Conservation (phyloP, 495 filamentous ascomycete species). For the Umbilicaria muhlenbergii region DNA sequence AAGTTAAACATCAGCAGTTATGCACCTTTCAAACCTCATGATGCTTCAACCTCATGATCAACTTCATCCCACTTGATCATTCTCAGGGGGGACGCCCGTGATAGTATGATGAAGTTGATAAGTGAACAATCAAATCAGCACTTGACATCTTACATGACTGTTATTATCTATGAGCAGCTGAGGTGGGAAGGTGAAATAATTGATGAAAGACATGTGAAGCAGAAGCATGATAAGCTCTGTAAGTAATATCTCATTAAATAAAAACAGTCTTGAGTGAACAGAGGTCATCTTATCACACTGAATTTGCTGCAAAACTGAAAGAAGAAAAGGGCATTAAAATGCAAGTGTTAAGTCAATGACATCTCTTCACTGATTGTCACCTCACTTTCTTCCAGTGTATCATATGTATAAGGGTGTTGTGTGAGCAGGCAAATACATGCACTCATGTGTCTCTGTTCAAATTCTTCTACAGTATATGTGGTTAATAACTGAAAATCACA, state of each 20-base stretch:
- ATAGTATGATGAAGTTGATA: background rate
- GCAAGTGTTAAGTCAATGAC: too few species aligned
- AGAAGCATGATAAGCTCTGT: background rate
- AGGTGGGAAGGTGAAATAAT: slow-evolving; percentile 3
- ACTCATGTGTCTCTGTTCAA: too few species aligned
- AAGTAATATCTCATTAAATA: slow-evolving; percentile 2
- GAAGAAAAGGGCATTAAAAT: too few species aligned
- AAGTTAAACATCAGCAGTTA: slow-evolving; percentile 2
- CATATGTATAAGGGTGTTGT: too few species aligned
- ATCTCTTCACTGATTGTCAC: too few species aligned
- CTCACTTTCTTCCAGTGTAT: too few species aligned
- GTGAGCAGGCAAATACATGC: too few species aligned
- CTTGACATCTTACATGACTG: background rate
- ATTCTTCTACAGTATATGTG: too few species aligned
- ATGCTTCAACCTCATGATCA: background rate
- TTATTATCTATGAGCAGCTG: slow-evolving; percentile 4
- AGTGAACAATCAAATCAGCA: background rate
- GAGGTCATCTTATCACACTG: too few species aligned
- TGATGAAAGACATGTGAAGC: slow-evolving; percentile 1
- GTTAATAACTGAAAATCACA: too few species aligned
- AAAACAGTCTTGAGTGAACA: background rate
- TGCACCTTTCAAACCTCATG: background rate
- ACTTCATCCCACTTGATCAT: background rate
- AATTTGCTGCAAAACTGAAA: too few species aligned
- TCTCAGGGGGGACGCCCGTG: background rate